A percentile compares a stretch with the other conserved stretches of the same genome.
These are phyloP conservation scores for Ceratocystis smalleyi DNA, from an alignment of 2,329 filamentous ascomycete species.

Conservation along the genomic window DNA sequence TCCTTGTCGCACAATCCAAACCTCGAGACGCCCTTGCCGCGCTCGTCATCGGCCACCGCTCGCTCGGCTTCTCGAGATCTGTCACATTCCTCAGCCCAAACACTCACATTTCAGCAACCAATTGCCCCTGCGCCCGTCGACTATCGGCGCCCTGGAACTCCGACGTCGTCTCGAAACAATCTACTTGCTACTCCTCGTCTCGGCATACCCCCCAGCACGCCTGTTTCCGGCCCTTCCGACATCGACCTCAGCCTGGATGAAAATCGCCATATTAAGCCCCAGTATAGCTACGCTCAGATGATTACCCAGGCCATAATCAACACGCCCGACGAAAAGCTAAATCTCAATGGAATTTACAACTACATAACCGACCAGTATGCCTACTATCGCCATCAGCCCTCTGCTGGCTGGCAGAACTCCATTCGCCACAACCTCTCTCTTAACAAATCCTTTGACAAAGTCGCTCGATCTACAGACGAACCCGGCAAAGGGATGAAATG, in stretches of 20 bases:
- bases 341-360: conserved; percentile 80
- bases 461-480: conserved; percentile 81
- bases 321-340: conserved; percentile 73
- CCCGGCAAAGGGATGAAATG: conserved; percentile 99
- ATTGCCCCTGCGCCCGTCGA: conserved; percentile 46
- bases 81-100: conserved; percentile 15
- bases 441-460: conserved; percentile 89
- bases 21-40: conserved; percentile 17
- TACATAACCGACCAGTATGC: conserved; percentile 86
- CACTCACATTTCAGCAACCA: conserved; percentile 27
- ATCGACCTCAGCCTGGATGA: conserved; percentile 69
- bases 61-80: conserved; percentile 8
- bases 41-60: conserved; percentile 10
- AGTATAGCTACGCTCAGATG: conserved; percentile 90
- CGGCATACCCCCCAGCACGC: conserved; percentile 11
- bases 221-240: conserved; percentile 27
- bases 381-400: conserved; percentile 69
- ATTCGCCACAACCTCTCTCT: conserved; percentile 93
- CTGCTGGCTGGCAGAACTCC: conserved; percentile 91
- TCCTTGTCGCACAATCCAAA: conserved; percentile 9
- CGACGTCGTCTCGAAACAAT: conserved; percentile 24
- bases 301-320: conserved; percentile 92
- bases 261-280: conserved; percentile 83
- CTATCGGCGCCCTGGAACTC: conserved; percentile 46
- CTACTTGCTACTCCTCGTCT: conserved; percentile 11